Percentiles rank a stretch among this genome's conserved stretches.
These are phyloP conservation scores for Serendipita sp. DNA, from an alignment of 768 basidiomycete species.

Conservation along the genomic window DNA sequence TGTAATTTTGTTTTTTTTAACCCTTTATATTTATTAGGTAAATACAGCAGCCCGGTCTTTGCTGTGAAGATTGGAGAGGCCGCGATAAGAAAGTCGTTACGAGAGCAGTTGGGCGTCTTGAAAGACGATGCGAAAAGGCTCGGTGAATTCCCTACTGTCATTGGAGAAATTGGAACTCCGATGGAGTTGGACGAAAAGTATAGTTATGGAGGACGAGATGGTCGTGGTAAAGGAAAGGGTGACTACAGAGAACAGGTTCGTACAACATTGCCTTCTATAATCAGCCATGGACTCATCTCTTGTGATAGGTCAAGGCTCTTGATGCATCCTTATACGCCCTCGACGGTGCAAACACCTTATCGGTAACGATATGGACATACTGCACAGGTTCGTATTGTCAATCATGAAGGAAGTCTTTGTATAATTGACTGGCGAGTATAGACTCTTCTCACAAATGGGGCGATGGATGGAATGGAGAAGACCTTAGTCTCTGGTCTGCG, in stretches of 20 bases:
- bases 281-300: slow-evolving; percentile 29
- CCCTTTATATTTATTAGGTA: slow-evolving; percentile 26
- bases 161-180: slow-evolving; percentile 92
- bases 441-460: slow-evolving; percentile 80
- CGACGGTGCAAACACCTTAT: slow-evolving; percentile 61
- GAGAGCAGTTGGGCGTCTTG: slow-evolving; percentile 67
- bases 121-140: slow-evolving; percentile 56
- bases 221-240: slow-evolving; percentile 34
- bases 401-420: not conserved
- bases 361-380: slow-evolving; percentile 81
- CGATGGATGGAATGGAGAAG: slow-evolving; percentile 95
- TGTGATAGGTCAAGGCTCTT: slow-evolving; percentile 80
- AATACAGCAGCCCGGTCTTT: slow-evolving; percentile 47
- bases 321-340: slow-evolving; percentile 67
- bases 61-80: slow-evolving; percentile 70
- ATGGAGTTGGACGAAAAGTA: slow-evolving; percentile 84
- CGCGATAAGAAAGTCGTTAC: slow-evolving; percentile 66
- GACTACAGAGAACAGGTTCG: slow-evolving; percentile 11
- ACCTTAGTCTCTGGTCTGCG: slow-evolving; percentile 71
- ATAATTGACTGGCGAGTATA: not conserved
- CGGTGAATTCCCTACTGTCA: slow-evolving; percentile 66
- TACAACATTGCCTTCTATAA: not conserved
- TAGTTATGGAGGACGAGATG: slow-evolving; percentile 49
- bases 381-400: slow-evolving; percentile 24
- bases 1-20: no score